Evolutionary conservation across 2,329 filamentous ascomycete genomes (phyloP).

Genomic region (Zarea fungicola): DNA sequence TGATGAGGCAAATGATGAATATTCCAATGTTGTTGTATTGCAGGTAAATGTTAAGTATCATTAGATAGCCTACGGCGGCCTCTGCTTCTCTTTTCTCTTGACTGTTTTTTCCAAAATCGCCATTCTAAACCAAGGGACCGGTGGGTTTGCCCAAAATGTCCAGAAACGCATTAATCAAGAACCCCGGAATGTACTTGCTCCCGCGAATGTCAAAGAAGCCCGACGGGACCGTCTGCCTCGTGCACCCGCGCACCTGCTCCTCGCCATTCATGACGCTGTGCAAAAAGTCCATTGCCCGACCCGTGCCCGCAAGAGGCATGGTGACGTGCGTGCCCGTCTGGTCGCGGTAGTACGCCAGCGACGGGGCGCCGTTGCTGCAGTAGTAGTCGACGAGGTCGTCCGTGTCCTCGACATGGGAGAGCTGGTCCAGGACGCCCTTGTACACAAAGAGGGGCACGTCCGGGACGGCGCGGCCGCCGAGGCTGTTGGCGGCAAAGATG

Average conservation of each 20-base stretch:
- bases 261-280: conserved; percentile 13
- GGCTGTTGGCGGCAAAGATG: conserved; percentile 24
- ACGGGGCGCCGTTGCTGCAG: conserved; percentile 33
- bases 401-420: conserved; percentile 37
- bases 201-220: conserved; percentile 1
- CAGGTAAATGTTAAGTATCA: too few relatives aligned
- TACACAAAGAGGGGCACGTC: conserved; percentile 45
- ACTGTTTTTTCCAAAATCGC: background rate
- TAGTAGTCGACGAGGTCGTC: conserved; percentile 37
- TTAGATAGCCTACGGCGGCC: too few relatives aligned
- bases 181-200: background rate
- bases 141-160: background rate
- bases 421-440: conserved; percentile 42
- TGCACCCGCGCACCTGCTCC: conserved; percentile 4
- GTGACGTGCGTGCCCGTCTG: conserved; percentile 33
- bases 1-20: too few relatives aligned
- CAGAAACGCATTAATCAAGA: background rate
- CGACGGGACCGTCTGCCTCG: background rate
- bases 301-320: conserved; percentile 11
- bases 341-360: conserved; percentile 40
- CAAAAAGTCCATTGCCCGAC: conserved; percentile 16
- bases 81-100: background rate
- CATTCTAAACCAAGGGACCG: background rate
- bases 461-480: conserved; percentile 34
- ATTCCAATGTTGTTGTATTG: too few relatives aligned